Base-by-base conservation (phyloP, 2,329 filamentous ascomycete genomes). In the Cladosporium sp. region DNA sequence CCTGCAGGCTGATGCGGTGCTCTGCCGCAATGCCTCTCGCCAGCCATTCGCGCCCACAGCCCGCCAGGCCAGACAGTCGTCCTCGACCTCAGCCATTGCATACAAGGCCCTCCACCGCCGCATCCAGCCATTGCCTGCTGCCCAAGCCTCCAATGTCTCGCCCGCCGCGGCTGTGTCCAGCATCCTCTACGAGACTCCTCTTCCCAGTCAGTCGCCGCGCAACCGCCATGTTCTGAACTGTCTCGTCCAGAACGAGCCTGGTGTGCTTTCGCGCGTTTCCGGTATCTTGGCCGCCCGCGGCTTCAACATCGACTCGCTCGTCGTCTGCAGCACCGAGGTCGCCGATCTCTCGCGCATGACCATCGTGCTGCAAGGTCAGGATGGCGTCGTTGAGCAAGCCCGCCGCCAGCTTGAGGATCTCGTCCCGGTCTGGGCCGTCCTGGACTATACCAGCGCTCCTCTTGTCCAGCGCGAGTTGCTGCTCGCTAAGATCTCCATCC, bases 261-360 rank as follows among this genome's bases (percentile, higher is more conserved):
- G 94, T 78, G 94, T 99, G 58, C 81, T 99, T 58, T 97, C 93
- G 53, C 91, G 94, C 60, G 90, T 99, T 9, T 97, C 94, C 1
- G 94, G 94, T 56, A 97, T 99, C 71, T 81, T 99, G 34, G 94
- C 94, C 12, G 94, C 94, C 42, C 86, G 94, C 59, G 94, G 94
- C 64, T 99, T 99, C 85, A 99, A 99, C 80, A 99, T 99, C 70
- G 94, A 99, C 82, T 96, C 90, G 56, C 81, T 99, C 62, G 94
- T 99, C 56, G 94, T 99, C 61, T 99, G 94, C 80, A 94, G 90
- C 76, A 99, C 94, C 61, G 94, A 99, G 77, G 92, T 99, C 24
- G 90, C 93, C 68, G 94, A 99, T 70, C 82, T 99, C 54, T 96
- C 91, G 34, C 91, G 94, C 71, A 99, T 99, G 94, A 99, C 94